These are phyloP conservation scores for Pyrenochaeta sp. DNA, from an alignment of 2,329 filamentous ascomycete genomes.

Conservation along the genomic window DNA sequence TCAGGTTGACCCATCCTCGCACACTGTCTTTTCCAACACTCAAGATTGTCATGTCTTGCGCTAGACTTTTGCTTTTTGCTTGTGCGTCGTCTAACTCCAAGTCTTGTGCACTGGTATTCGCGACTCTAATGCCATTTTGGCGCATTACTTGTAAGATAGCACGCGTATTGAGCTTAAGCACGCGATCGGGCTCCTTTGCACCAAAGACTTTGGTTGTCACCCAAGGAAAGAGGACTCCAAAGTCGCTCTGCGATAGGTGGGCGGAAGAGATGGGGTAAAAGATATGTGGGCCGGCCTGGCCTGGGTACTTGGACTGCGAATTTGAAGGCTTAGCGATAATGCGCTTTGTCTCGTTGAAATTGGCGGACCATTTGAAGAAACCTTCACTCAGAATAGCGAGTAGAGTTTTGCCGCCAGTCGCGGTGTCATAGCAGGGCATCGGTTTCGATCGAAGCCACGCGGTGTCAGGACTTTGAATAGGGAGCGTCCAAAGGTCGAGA, in stretches of 20 bases:
- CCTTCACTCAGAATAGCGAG: slow-evolving; percentile 78
- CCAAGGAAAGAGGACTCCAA: slow-evolving; percentile 82
- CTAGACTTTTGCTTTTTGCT: slow-evolving; percentile 8
- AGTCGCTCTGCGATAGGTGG: slow-evolving; percentile 84
- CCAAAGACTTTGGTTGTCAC: slow-evolving; percentile 60
- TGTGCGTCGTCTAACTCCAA: slow-evolving; percentile 46
- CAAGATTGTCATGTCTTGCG: slow-evolving; percentile 45
- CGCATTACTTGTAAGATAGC: slow-evolving; percentile 77
- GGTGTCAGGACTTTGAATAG: slow-evolving; percentile 70
- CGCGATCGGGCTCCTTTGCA: slow-evolving; percentile 74
- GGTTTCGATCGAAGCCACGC: slow-evolving; percentile 74
- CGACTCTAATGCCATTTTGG: slow-evolving; percentile 53
- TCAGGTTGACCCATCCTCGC: slow-evolving; percentile 47
- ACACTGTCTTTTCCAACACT: slow-evolving; percentile 35
- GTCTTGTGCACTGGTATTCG: slow-evolving; percentile 51
- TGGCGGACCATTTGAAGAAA: slow-evolving; percentile 80
- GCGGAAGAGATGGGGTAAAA: slow-evolving; percentile 79
- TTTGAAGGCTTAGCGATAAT: slow-evolving; percentile 68
- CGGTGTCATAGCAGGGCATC: slow-evolving; percentile 70
- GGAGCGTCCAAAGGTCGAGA: slow-evolving; percentile 83
- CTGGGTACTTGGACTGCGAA: slow-evolving; percentile 51
- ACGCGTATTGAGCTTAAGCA: slow-evolving; percentile 85
- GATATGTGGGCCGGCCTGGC: slow-evolving; percentile 65
- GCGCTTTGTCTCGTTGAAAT: slow-evolving; percentile 74
- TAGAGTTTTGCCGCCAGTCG: slow-evolving; percentile 63